Evolutionary conservation across 257 asterid genomes (phyloP), one percentile per base, ranked within the genome.

Genomic region (Penstemon newberryi): DNA sequence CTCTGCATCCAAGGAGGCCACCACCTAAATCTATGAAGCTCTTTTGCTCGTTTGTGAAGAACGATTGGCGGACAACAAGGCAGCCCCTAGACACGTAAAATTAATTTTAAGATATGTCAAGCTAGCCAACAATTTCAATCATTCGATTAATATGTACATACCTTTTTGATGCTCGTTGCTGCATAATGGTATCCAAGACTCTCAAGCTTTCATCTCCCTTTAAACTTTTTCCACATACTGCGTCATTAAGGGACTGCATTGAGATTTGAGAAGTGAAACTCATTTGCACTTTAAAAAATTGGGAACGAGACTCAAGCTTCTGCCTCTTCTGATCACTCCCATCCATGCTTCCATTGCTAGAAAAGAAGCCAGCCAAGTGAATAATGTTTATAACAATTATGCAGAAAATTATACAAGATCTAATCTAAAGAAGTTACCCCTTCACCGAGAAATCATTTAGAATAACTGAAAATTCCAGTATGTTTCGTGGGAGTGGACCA

Each of bases 1-100:
- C 89, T 79, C 82, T 70, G 70, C 85, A 81, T 2, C 85, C 85
- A 63, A 77, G 77, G 42, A 84, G 47, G 5, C 87, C 85, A 54
- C 84, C 80, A 8, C 80, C 80, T 70, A 85, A 70, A 66, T 77
- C 86, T 53, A 72, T 37, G 12, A 65, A 80, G 65, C 56, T 82
- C 42, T 50, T 62, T 6, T 75, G 63, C 51, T 78, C 80, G 38
- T 85, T 64, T 43, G 60, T 9, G n/a, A 80, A 85, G 67, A 67
- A 75, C 6, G 84, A 78, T 39, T 82, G 87, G 8, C 75, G 76
- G 7, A 85, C 73, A 63, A 79, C 75, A 57, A 82, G 82, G 52
- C 85, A 76, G 12, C 82, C 85, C 87, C 90, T 82, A 60, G 11
- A 57, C 38, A 18, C 37, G 56, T 50, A 60, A 7, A 49, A 36